Percentiles rank a stretch among this genome's conserved stretches.
Conservation (phyloP, 805 yeast genomes). For the Torulaspora delbrueckii region DNA sequence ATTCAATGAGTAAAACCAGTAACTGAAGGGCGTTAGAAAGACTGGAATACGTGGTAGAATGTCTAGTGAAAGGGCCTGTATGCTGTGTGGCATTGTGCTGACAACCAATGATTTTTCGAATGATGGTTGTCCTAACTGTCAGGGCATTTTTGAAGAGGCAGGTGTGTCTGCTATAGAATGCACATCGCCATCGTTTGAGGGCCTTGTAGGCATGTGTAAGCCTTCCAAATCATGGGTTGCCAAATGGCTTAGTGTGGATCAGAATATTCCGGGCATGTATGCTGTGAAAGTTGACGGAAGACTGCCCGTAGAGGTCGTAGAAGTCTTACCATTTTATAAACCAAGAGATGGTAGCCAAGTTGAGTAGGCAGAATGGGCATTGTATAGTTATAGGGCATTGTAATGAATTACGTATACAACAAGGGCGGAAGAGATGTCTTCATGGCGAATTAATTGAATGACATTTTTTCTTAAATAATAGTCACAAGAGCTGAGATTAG, state of each 20-base stretch:
- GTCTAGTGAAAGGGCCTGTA: conserved; percentile 79
- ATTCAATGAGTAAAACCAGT: background rate
- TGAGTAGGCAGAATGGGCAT: conserved; percentile 36
- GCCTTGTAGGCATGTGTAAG: conserved; percentile 83
- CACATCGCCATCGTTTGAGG: conserved; percentile 95
- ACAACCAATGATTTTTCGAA: conserved; percentile 72
- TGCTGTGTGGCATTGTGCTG: conserved; percentile 92
- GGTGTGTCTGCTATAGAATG: conserved; percentile 87
- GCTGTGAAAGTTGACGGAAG: conserved; percentile 93
- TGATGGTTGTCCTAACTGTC: conserved; percentile 96
- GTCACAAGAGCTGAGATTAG: too few relatives aligned
- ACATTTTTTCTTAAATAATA: background rate
- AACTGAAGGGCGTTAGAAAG: background rate
- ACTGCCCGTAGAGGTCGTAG: conserved; percentile 79
- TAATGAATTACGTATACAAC: background rate
- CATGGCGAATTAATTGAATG: background rate
- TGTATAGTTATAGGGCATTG: background rate
- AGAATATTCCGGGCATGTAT: conserved; percentile 82
- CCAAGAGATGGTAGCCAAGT: conserved; percentile 91
- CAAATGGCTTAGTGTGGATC: conserved; percentile 87
- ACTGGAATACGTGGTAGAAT: conserved; percentile 4
- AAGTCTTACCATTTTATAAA: conserved; percentile 71
- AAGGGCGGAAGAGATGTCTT: background rate
- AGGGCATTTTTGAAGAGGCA: conserved; percentile 73
- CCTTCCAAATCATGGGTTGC: conserved; percentile 92